These are phyloP conservation scores for Puccinia coronata DNA, from an alignment of 1,284 basidiomycete species.

Conservation along the genomic window DNA sequence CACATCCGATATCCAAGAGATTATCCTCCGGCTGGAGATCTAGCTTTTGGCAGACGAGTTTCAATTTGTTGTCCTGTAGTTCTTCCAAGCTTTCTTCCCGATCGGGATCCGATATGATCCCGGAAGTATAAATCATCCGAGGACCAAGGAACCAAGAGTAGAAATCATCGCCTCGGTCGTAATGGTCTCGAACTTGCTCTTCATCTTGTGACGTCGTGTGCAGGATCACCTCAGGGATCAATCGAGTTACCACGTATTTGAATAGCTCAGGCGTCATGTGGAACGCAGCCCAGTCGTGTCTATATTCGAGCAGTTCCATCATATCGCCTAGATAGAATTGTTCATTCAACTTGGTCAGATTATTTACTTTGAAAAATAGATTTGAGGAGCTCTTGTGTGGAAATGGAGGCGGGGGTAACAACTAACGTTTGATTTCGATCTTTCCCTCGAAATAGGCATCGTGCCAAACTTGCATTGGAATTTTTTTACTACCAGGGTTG, in stretches of 20 bases:
- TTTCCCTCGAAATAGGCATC: constrained; percentile 97
- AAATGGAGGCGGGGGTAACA: neutral
- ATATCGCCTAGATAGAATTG: constrained; percentile 72
- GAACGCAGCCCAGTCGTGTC: constrained; percentile 95
- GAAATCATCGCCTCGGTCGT: constrained; percentile 94
- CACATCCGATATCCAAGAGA: constrained; percentile 91
- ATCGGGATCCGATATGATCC: constrained; percentile 76
- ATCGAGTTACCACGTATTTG: constrained; percentile 84
- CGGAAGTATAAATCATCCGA: constrained; percentile 96
- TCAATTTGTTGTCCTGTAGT: constrained; percentile 97
- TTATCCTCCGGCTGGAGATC: constrained; percentile 78
- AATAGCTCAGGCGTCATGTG: constrained; percentile 79
- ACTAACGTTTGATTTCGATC: constrained; percentile 84
- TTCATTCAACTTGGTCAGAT: neutral
- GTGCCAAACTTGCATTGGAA: constrained; percentile 96
- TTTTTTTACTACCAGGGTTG: constrained; percentile 74
- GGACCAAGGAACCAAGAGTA: constrained; percentile 93
- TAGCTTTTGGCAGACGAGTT: constrained; percentile 91
- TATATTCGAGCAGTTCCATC: constrained; percentile 86
- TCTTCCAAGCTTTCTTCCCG: constrained; percentile 84
- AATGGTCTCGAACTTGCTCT: constrained; percentile 93
- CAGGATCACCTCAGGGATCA: constrained; percentile 88
- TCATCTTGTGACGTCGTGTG: constrained; percentile 90
- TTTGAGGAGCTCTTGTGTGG: neutral
- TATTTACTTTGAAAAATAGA: neutral